Conservation (phyloP, 139 green algal species). For the Chlamydomonas eustigma region DNA sequence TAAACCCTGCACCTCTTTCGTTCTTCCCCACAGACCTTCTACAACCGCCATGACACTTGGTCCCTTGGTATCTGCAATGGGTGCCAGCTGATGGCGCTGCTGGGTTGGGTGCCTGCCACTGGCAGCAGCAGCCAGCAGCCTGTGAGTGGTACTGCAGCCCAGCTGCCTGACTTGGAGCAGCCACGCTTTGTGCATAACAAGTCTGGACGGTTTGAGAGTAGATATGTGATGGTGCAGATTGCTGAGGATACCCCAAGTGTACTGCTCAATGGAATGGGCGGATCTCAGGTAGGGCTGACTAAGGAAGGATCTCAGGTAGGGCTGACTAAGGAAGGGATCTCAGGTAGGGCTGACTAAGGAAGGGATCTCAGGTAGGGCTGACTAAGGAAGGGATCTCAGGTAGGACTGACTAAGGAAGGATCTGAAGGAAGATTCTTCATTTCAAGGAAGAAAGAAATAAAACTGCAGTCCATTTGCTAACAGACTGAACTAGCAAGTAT, state of each 20-base stretch:
- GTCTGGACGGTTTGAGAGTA: slow-evolving; percentile 77
- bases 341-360: too few species aligned
- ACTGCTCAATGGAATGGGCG: slow-evolving; percentile 84
- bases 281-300: too few species aligned
- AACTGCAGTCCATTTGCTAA: too few species aligned
- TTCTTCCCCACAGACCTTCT: slow-evolving; percentile 65
- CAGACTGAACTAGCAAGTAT: too few species aligned
- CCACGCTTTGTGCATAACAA: slow-evolving; percentile 97
- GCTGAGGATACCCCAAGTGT: slow-evolving; percentile 73
- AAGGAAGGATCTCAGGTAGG: too few species aligned
- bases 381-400: too few species aligned
- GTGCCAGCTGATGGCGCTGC: slow-evolving; percentile 98
- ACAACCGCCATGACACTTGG: slow-evolving; percentile 83
- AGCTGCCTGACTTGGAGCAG: slow-evolving; percentile 73
- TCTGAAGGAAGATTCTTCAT: too few species aligned
- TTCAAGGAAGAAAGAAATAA: too few species aligned
- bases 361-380: too few species aligned
- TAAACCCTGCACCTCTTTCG: too few species aligned
- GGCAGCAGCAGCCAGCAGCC: slow-evolving; percentile 30
- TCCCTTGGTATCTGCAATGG: slow-evolving; percentile 98
- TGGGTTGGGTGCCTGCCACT: slow-evolving; percentile 90
- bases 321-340: too few species aligned
- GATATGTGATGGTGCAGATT: slow-evolving; percentile 64
- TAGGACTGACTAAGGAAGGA: too few species aligned
- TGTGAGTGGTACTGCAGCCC: not conserved